Evolutionary conservation across 1,284 basidiomycete genomes (phyloP).

Genomic region (Dichomitus squalens): DNA sequence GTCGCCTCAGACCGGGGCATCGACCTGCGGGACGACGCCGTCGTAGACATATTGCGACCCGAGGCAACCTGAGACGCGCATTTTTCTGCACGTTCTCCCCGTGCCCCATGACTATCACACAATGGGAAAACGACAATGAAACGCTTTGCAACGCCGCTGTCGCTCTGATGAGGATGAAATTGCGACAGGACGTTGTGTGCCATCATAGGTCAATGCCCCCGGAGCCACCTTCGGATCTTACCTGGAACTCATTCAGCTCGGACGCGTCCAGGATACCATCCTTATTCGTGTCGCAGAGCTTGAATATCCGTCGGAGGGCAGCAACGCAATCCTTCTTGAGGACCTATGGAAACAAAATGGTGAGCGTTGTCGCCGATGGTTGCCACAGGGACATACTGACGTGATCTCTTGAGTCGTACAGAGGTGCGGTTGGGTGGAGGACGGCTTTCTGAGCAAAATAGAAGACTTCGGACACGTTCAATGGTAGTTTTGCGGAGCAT

Average conservation of each 20-base stretch:
- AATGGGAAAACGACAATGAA: too few species aligned
- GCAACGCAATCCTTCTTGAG: constrained; percentile 91
- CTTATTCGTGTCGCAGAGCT: constrained; percentile 93
- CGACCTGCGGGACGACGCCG: too few species aligned
- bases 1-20: background rate
- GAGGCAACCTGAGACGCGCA: too few species aligned
- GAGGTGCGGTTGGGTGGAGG: constrained; percentile 93
- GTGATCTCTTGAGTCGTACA: constrained; percentile 97
- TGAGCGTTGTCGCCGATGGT: background rate
- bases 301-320: constrained; percentile 93
- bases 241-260: constrained; percentile 97
- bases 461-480: constrained; percentile 98
- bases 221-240: constrained; percentile 34
- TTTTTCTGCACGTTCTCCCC: too few species aligned
- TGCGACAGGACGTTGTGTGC: too few species aligned
- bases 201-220: background rate
- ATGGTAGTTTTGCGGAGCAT: constrained; percentile 86
- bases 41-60: too few species aligned
- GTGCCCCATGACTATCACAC: too few species aligned
- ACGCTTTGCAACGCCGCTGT: too few species aligned
- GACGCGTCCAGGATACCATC: constrained; percentile 89
- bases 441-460: constrained; percentile 99
- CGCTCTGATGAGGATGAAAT: too few species aligned
- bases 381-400: constrained; percentile 42
- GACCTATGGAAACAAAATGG: constrained; percentile 49